Base-by-base conservation (phyloP, 148 eudicot genomes). In the Beta vulgaris region DNA sequence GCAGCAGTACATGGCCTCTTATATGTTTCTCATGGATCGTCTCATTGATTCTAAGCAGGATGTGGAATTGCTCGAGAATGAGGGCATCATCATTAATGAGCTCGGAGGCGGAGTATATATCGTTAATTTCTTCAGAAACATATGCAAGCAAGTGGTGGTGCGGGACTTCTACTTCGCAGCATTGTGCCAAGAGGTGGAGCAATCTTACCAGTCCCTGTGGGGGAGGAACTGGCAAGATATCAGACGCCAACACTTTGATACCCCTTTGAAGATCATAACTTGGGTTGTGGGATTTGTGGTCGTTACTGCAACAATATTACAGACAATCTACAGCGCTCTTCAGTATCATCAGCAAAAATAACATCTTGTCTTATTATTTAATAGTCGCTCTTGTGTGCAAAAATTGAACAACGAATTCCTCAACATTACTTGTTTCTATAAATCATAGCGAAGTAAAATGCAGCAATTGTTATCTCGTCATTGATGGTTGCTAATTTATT, bases 131-230 rank as follows among this genome's bases (percentile, higher is more conserved):
- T 51, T 71, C 73, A 53, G 21, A 59, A n/a, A 53, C 19, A 71
- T 71, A 28, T 71, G 73, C 46, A 71, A 71, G n/a, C 73, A 71
- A n/a, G 58, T 69, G n/a, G 73, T 51, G 44, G 73, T 71, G 42
- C 51, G 53, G 46, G 46, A 71, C 9, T 53, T 71, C 46, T 71
- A 53, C 23, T 71, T 71, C 73, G 10, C 44, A 9, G 7, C 42
- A 16, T 71, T 71, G 44, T 71, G 73, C 46, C 44, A 34, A 59
- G 73, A 34, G 2, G 73, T 71, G n/a, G 73, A 71, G 61, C 28
- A 0, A 11, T 40, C 44, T 14, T 71, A 71, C 34, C 62, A 51
- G 61, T 71, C 73, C 23, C 5, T 34, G 62, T 51, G 73, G 61
- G 10, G 43, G 11, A 34, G 73, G 61, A 31, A 51, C 73, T 71